Evolutionary conservation across 306 rosid species (phyloP).

Genomic region (Rosa chinensis): DNA sequence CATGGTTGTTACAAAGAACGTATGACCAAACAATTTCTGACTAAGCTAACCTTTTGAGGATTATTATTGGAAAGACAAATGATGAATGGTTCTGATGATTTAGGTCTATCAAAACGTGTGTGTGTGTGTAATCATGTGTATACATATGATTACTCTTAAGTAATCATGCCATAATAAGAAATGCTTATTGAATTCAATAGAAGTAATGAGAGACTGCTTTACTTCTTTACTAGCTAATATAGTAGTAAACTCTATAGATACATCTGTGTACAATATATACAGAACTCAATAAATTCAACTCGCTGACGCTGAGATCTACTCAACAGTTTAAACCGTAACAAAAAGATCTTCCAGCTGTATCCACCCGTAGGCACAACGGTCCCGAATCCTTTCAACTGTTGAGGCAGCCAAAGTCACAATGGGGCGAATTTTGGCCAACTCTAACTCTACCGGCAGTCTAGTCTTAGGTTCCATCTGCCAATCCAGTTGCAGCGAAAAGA

Average conservation of each 20-base stretch:
- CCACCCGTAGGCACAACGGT: conserved; percentile 89
- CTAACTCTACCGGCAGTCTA: conserved; percentile 60
- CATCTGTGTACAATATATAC: neutral
- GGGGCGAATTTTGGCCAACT: conserved; percentile 62
- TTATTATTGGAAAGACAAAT: no score
- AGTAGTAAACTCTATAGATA: conserved; percentile 2
- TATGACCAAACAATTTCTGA: no score
- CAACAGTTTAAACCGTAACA: conserved; percentile 42
- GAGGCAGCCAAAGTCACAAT: conserved; percentile 59
- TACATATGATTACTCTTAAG: no score
- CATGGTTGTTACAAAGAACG: no score
- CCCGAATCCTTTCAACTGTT: conserved; percentile 58
- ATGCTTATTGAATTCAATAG: no score
- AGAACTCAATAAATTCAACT: neutral
- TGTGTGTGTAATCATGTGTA: no score
- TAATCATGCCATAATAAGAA: neutral
- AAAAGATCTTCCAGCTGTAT: conserved; percentile 63
- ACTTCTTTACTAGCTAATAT: neutral
- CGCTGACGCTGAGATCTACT: neutral
- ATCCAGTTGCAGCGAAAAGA: conserved; percentile 6
- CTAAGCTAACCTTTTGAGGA: no score
- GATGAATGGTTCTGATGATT: no score
- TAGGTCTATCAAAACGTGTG: no score
- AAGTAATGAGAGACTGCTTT: neutral
- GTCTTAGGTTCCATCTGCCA: conserved; percentile 59